Evolutionary conservation across 2,329 filamentous ascomycete genomes (phyloP).

Genomic region (Gnomoniopsis sp.): DNA sequence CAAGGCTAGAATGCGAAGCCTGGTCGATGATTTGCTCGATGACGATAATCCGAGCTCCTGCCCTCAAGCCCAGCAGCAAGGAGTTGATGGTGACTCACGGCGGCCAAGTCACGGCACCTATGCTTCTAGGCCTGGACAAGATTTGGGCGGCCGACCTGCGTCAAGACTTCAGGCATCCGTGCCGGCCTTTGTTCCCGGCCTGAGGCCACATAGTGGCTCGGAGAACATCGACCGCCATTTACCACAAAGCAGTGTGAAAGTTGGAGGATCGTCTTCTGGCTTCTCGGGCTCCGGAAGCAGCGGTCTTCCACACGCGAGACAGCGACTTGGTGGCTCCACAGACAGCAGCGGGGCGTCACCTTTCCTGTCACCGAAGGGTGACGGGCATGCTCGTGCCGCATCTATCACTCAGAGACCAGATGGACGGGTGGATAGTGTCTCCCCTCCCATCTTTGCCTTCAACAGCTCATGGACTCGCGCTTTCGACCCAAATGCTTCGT

Average conservation of each 20-base stretch:
- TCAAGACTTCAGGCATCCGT: slow-evolving; percentile 9
- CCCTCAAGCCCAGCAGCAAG: slow-evolving; percentile 36
- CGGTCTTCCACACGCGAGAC: slow-evolving; percentile 10
- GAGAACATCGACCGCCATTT: slow-evolving; percentile 1
- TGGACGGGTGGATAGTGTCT: slow-evolving; percentile 4
- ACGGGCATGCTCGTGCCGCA: neutral
- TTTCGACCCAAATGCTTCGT: slow-evolving; percentile 25
- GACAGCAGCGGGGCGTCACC: slow-evolving; percentile 13
- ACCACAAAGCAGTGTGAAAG: neutral
- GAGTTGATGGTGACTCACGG: slow-evolving; percentile 8
- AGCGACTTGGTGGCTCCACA: slow-evolving; percentile 15
- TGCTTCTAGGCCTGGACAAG: slow-evolving; percentile 46
- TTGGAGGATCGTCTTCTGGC: slow-evolving; percentile 12
- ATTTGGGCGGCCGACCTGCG: slow-evolving; percentile 39
- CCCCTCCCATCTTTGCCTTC: slow-evolving; percentile 9
- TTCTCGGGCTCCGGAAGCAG: slow-evolving; percentile 1
- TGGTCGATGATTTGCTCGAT: slow-evolving; percentile 46
- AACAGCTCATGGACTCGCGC: slow-evolving; percentile 25
- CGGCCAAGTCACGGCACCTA: slow-evolving; percentile 56
- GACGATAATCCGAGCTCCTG: slow-evolving; percentile 6
- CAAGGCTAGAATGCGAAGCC: slow-evolving; percentile 21
- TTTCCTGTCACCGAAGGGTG: slow-evolving; percentile 9
- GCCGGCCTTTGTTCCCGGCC: slow-evolving; percentile 8
- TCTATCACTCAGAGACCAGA: neutral
- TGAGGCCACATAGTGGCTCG: slow-evolving; percentile 2